Evolutionary conservation across 306 rosid genomes (phyloP), one percentile per base, ranked within the genome.

Genomic region (Glycine latifolia): DNA sequence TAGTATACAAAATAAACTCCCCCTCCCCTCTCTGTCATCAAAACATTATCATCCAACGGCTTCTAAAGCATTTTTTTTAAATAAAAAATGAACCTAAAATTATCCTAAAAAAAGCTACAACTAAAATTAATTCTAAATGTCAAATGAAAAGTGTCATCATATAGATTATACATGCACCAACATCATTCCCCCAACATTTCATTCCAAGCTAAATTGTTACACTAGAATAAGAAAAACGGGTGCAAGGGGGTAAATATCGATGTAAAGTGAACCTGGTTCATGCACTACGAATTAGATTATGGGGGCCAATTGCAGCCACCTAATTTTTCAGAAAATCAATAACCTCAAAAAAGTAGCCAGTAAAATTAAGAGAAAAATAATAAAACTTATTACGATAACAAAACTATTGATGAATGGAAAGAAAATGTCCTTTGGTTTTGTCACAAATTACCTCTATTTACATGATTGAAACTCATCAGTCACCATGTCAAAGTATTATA

Each of bases 371-470:
- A 60, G 52, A 60, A 20, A 56, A 62, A 15, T 54, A n/a, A 55
- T 54, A n/a, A 55, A 53, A 15, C 12, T 70, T 49, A 11, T 55
- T 62, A 13, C 44, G 54, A 68, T 10, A 77, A 62, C 83, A 78
- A 81, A 88, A 87, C 78, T 75, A 82, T 85, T 75, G 95, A 90
- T 87, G 88, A 93, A 93, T 86, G 84, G 89, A 89, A 86, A 85
- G 79, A 91, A 78, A 89, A 58, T 76, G 46, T 71, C 69, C 77
- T 44, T 70, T 59, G 82, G 87, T 75, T 85, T 83, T 86, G 86
- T 77, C 89, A 90, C 88, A 87, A 76, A 80, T 87, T 80, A 90
- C 91, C 91, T 78, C 90, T 93, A 91, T 93, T 91, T 93, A 91
- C 94, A 93, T 47, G 81, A 67, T 55, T 55, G 81, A 43, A 84